These are phyloP conservation scores for Bipolaris oryzae DNA, from an alignment of 2,329 filamentous ascomycete species.

Conservation along the genomic window DNA sequence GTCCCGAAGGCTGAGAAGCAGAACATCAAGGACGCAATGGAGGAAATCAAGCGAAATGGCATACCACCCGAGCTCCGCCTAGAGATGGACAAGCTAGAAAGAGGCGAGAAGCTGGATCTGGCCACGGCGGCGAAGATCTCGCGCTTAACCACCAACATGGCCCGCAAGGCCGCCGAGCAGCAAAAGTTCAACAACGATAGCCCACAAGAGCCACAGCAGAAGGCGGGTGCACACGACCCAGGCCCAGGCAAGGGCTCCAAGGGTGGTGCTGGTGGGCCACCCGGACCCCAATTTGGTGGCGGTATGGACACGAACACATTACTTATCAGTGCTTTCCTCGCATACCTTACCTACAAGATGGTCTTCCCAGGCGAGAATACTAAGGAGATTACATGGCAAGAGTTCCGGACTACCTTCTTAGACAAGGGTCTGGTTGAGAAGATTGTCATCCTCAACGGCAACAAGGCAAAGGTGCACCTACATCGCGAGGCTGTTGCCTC, in stretches of 20 bases:
- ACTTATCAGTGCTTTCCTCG: conserved; percentile 63
- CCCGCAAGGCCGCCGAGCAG: conserved; percentile 57
- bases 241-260: conserved; percentile 47
- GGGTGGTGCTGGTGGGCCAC: conserved; percentile 28
- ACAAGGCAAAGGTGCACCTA: conserved; percentile 78
- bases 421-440: conserved; percentile 97
- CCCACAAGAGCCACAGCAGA: conserved; percentile 47
- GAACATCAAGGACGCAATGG: conserved; percentile 65
- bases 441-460: conserved; percentile 78
- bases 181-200: conserved; percentile 30
- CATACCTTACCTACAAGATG: conserved; percentile 64
- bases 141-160: conserved; percentile 62
- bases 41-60: conserved; percentile 69
- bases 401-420: conserved; percentile 89
- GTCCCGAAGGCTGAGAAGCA: conserved; percentile 68
- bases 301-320: conserved; percentile 61
- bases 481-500: conserved; percentile 74
- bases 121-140: conserved; percentile 67
- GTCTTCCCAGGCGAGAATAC: conserved; percentile 70
- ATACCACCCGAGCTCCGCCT: conserved; percentile 71
- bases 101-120: conserved; percentile 56
- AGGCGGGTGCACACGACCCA: conserved; percentile 54
- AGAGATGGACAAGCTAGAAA: conserved; percentile 63
- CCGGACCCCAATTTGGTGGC: conserved; percentile 27
- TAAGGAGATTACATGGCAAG: conserved; percentile 95